Evolutionary conservation across 2,329 filamentous ascomycete species (phyloP), one percentile per base, ranked within the genome.

Genomic region (Apiospora aurea): DNA sequence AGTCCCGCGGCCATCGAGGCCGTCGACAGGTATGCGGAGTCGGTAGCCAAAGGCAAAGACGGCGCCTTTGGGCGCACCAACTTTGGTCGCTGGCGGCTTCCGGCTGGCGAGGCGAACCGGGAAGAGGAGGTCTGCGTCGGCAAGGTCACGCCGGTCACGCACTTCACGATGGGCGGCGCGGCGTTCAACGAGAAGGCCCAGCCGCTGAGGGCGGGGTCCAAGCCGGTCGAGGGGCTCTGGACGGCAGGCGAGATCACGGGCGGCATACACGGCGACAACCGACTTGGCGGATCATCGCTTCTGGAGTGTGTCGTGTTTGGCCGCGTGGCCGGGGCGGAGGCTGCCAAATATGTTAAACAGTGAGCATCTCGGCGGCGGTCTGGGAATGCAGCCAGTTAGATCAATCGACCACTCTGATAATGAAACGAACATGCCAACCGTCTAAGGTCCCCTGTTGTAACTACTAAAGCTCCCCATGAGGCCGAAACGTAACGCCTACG

Each of bases 141-240:
- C 0, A 84, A 79, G 1, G 88, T 92, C 0, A 92, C 90, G 5
- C 90, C 90, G 0, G 88, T 92, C 0, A 84, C 89, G 2, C 90
- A 92, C 76, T 92, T 92, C 75, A 92, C 90, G 1, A 92, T 92
- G 90, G 90, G 90, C 5, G 90, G 90, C 0, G 89, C 87, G 0
- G 82, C 87, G 2, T 89, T 92, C 74, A 87, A 89, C 75, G 81
- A 86, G 8, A 81, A 84, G 64, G 84, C 85, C 0, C 85, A 87
- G 73, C 85, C 92, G 0, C 76, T 92, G 16, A 79, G 83, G 29
- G 76, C 77, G 10, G 76, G 80, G 2, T 78, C 16, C 14, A 49
- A 78, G 44, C 84, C 84, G 0, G 87, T 92, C 46, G 77, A 82
- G 3, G 90, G 90, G 0, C 75, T 92, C 0, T 92, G 89, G 87